Conservation (phyloP, 1,139 yeast genomes). For the Debaryomyces psychrophilus region DNA sequence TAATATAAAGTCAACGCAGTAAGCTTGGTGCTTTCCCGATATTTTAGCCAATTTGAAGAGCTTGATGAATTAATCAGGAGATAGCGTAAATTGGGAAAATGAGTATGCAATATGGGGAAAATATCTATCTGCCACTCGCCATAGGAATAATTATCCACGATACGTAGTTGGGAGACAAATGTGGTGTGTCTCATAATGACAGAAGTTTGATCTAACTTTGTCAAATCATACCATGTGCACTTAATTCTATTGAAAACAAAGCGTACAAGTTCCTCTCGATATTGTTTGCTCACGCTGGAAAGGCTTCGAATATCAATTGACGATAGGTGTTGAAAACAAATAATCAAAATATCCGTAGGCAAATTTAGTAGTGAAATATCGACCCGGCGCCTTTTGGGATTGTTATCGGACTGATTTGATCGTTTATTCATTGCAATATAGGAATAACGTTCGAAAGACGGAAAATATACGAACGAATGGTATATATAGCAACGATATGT, state of each 20-base stretch:
- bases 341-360: conserved; percentile 32
- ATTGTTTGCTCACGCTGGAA: conserved; percentile 23
- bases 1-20: conserved; percentile 30
- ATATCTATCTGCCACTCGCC: conserved; percentile 48
- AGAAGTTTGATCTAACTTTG: conserved; percentile 16
- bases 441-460: not conserved
- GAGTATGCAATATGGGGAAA: conserved; percentile 24
- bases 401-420: not conserved
- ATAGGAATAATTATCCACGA: conserved; percentile 38
- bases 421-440: conserved; percentile 3
- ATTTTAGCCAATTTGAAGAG: conserved; percentile 48
- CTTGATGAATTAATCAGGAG: conserved; percentile 37
- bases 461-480: conserved; percentile 10
- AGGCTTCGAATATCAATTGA: conserved; percentile 29
- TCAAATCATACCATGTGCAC: conserved; percentile 35
- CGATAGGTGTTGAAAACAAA: conserved; percentile 24
- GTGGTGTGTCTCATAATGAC: conserved; percentile 2
- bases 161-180: conserved; percentile 26
- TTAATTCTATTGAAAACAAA: conserved; percentile 30
- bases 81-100: conserved; percentile 26
- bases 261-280: conserved; percentile 24
- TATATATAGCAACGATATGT: conserved; percentile 6
- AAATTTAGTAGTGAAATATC: conserved; percentile 20
- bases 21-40: conserved; percentile 27
- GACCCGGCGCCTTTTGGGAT: conserved; percentile 6